These are phyloP conservation scores for Kluyveromyces nonfermentans DNA, from an alignment of 805 yeast species.

Conservation along the genomic window DNA sequence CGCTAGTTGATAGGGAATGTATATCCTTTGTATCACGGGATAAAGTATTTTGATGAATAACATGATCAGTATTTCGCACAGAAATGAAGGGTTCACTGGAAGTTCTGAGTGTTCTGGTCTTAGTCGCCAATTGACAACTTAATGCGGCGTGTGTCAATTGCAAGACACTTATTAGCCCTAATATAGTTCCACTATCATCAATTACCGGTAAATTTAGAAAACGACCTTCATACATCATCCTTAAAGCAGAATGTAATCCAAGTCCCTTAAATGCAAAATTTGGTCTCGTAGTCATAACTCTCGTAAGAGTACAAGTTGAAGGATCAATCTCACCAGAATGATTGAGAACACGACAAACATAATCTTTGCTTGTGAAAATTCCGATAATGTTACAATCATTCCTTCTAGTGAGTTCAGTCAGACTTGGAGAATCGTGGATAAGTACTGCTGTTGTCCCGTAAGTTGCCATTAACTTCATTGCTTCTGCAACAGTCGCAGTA, in stretches of 20 bases:
- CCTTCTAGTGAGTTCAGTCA: constrained; percentile 7
- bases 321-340: constrained; percentile 29
- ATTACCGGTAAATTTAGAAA: constrained; percentile 37
- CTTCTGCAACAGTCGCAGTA: constrained; percentile 29
- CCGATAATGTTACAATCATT: constrained; percentile 32
- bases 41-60: background rate
- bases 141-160: constrained; percentile 36
- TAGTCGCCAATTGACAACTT: constrained; percentile 12
- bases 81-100: constrained; percentile 10
- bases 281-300: constrained; percentile 39
- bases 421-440: constrained; percentile 24
- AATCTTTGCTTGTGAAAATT: constrained; percentile 38
- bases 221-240: constrained; percentile 40
- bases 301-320: constrained; percentile 29
- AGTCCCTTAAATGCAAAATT: constrained; percentile 34
- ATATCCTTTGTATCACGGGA: constrained; percentile 11
- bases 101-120: constrained; percentile 12
- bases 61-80: background rate
- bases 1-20: constrained; percentile 7
- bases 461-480: constrained; percentile 33
- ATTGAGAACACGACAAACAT: constrained; percentile 33
- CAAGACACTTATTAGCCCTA: constrained; percentile 37
- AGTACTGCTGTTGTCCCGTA: constrained; percentile 35
- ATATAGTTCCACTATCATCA: constrained; percentile 21
- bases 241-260: constrained; percentile 35